phyloP scores from a whole-genome alignment of 306 rosid species.

The Parietaria judaica region DNA sequence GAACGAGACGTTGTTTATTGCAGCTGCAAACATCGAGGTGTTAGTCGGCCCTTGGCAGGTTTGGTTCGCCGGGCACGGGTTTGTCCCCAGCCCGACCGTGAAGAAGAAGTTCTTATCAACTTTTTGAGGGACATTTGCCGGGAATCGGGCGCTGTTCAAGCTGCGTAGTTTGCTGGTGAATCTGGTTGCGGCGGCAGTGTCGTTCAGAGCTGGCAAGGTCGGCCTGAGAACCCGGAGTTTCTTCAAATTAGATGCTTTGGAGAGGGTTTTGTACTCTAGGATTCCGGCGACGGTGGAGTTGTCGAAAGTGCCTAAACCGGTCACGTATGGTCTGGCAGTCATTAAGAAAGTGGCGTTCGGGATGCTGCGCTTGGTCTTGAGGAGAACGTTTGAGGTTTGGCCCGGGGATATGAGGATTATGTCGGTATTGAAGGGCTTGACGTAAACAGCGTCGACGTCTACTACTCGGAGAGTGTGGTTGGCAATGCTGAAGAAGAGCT shows the following conservation, averaged over 20 bases:
- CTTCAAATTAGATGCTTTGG: constrained; percentile 15
- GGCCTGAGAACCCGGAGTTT: constrained; percentile 41
- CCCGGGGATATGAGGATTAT: constrained; percentile 52
- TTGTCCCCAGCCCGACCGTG: constrained; percentile 59
- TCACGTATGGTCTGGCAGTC: constrained; percentile 46
- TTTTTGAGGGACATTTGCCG: constrained; percentile 48
- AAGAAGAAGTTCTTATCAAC: constrained; percentile 50
- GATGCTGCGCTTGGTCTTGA: constrained; percentile 34
- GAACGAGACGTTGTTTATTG: constrained; percentile 56
- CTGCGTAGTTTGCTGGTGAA: constrained; percentile 37
- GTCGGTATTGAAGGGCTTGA: constrained; percentile 41
- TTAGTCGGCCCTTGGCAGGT: constrained; percentile 60
- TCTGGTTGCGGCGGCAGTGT: constrained; percentile 48
- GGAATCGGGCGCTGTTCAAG: constrained; percentile 42
- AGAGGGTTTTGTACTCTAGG: constrained; percentile 37
- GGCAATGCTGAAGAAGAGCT: constrained; percentile 62
- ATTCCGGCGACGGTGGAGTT: constrained; percentile 60
- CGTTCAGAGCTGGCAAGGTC: constrained; percentile 42
- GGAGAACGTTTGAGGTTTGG: constrained; percentile 57
- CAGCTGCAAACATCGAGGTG: constrained; percentile 54
- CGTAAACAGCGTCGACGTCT: constrained; percentile 51
- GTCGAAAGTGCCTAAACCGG: constrained; percentile 64
- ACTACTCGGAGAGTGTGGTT: constrained; percentile 49
- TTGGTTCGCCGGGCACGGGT: constrained; percentile 35
- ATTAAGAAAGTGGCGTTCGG: constrained; percentile 59